Percentiles rank a stretch among this genome's conserved stretches.
phyloP scores from a whole-genome alignment of 352 stramenopile genomes.

The Pythium dissotocum region DNA sequence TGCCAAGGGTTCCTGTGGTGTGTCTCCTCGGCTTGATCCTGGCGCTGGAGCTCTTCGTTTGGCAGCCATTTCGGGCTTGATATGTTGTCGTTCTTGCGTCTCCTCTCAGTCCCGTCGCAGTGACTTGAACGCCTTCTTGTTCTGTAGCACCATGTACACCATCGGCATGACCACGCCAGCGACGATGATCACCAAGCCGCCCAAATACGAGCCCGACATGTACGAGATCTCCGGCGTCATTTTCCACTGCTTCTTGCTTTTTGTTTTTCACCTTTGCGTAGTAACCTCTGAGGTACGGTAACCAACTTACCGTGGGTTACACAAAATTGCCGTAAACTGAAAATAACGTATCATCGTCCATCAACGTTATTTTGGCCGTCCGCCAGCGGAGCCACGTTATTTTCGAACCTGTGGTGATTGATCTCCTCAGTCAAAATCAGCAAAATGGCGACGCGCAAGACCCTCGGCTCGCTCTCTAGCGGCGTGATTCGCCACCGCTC shows the following conservation, averaged over 20 bases:
- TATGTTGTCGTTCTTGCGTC: background rate
- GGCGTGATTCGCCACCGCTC: constrained; percentile 16
- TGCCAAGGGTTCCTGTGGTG: background rate
- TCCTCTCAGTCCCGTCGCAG: constrained; percentile 57
- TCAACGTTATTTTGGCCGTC: constrained; percentile 1
- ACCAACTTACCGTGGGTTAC: background rate
- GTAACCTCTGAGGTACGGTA: background rate
- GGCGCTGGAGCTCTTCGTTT: background rate
- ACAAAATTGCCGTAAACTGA: background rate
- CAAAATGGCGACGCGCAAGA: constrained; percentile 7
- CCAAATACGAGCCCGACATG: constrained; percentile 65
- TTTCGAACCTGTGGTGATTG: constrained; percentile 20
- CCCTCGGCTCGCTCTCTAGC: constrained; percentile 8
- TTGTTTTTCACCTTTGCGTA: background rate
- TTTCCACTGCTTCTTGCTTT: background rate
- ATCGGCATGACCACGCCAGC: constrained; percentile 73
- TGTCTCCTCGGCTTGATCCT: background rate
- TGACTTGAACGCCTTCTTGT: constrained; percentile 88
- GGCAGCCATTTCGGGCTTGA: background rate
- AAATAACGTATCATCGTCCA: constrained; percentile 8
- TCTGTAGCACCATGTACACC: constrained; percentile 86
- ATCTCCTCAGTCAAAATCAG: constrained; percentile 1
- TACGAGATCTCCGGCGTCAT: constrained; percentile 59
- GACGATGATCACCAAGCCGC: constrained; percentile 66
- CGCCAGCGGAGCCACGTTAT: background rate